These are phyloP conservation scores for Termitomyces bulborhizus DNA, from an alignment of 768 basidiomycete species.

Conservation along the genomic window DNA sequence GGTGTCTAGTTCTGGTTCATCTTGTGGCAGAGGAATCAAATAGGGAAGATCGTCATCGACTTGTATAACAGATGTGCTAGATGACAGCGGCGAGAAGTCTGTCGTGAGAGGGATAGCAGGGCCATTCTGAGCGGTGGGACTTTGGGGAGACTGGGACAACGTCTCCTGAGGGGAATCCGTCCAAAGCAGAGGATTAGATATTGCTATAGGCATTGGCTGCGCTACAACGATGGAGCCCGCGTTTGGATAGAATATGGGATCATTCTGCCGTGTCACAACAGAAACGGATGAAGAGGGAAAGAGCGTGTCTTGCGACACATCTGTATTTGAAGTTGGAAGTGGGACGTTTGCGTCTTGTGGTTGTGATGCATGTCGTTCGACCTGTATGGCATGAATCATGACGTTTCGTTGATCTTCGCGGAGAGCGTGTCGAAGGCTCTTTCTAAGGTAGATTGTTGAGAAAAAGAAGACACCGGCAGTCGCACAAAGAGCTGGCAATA, in stretches of 20 bases:
- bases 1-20: background rate
- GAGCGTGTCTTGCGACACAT: background rate
- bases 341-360: background rate
- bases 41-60: background rate
- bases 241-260: background rate
- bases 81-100: background rate
- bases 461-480: background rate
- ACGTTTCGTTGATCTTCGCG: background rate
- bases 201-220: background rate
- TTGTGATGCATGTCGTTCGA: background rate
- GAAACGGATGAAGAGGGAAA: background rate
- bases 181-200: background rate
- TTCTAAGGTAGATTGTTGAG: background rate
- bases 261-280: background rate
- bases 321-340: background rate
- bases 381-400: background rate
- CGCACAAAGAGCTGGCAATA: background rate
- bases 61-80: background rate
- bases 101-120: background rate
- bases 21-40: background rate
- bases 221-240: background rate
- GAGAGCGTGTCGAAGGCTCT: background rate
- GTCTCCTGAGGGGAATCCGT: background rate
- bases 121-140: background rate
- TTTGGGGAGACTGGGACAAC: background rate